Evolutionary conservation across 176 grass and related monocot genomes (phyloP), one percentile per base, ranked within the genome.

Genomic region (Elymus sibiricus): DNA sequence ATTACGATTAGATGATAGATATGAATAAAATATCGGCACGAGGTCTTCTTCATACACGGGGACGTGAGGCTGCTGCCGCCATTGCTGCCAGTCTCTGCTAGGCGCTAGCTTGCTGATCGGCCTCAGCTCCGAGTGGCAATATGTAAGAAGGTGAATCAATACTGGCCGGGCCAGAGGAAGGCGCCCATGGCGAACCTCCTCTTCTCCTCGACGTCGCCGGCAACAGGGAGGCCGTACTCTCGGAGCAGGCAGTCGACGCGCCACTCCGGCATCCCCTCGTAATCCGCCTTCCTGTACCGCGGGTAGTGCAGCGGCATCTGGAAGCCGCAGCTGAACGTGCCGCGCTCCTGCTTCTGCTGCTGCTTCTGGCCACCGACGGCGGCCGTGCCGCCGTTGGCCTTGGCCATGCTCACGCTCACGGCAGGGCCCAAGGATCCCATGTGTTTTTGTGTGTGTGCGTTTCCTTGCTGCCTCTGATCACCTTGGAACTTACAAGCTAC

Each of bases 241-340:
- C 46, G 88, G 59, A 94, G 88, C 16, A 97, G 83, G 87, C 84
- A 79, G 84, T 97, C 80, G 25, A 97, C n/a, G 77, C 85, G 84
- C 92, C 90, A 94, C 86, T 97, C 94, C 31, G 90, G 90, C 94
- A 97, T 97, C 51, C 73, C 65, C 87, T 97, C 94, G 84, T 97
- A 97, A 74, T 94, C 92, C 40, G 86, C 92, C 70, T 70, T 94
- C 78, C 32, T 90, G 70, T 92, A 97, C 77, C 80, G 79, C 16
- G 94, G 94, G 84, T 97, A 97, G 79, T 84, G 90, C 61, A 94
- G 88, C 32, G 95, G 95, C 88, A 94, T 84, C 72, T 51, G 83
- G 86, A 97, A 97, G 22, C 77, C 14, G 70, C 70, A 74, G 39
- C 56, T 44, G 25, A 85, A 64, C 46, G 77, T 78, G 49, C 89